Base-by-base conservation (phyloP, 768 basidiomycete genomes). In the Auricularia sp. region DNA sequence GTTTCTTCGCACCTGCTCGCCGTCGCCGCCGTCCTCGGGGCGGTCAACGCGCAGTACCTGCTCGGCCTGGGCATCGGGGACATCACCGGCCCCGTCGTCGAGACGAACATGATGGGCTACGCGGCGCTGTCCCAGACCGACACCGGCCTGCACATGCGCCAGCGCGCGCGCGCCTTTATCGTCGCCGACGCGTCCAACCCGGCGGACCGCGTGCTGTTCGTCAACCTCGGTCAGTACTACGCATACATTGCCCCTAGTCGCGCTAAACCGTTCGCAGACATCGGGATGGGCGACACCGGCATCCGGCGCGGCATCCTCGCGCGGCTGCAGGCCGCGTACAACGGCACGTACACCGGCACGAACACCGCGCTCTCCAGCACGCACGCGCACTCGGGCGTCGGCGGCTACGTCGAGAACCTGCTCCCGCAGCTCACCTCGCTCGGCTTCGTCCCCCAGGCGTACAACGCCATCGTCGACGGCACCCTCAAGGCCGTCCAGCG, bases 41-140 rank as follows among this genome's bases (percentile, higher is more conserved):
- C 77, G 72, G 60, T 73, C 74, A 11, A 77, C 72, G 51, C 79
- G 18, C 65, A 80, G 70, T 85, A 86, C 72, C 74, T 86, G 35
- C 71, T 87, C 21, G 85, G 84, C 8, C 76, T 87, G 7, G 87
- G 87, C 33, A 85, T 84, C 67, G 88, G 82, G 21, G 90, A 91
- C 69, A 81, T 91, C 65, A 91, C 88, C 66, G 87, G 86, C 23
- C 87, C 88, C 3, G 83, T 90, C 18, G 88, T 90, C 5, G 88
- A 91, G 77, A 91, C 89, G 18, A 90, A 89, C 67, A 87, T 90
- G 85, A 88, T 90, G 87, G 88, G 90, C 7, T 91, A 90, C 72
- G 88, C 87, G 3, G 78, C 75, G 1, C 70, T 85, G 7, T 70
- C 77, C 0, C 90, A 92, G 72, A 85, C 82, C 1, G 87, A 86